Evolutionary conservation across 352 stramenopile species (phyloP), one percentile per base, ranked within the genome.

Genomic region (Pythium brassicae): DNA sequence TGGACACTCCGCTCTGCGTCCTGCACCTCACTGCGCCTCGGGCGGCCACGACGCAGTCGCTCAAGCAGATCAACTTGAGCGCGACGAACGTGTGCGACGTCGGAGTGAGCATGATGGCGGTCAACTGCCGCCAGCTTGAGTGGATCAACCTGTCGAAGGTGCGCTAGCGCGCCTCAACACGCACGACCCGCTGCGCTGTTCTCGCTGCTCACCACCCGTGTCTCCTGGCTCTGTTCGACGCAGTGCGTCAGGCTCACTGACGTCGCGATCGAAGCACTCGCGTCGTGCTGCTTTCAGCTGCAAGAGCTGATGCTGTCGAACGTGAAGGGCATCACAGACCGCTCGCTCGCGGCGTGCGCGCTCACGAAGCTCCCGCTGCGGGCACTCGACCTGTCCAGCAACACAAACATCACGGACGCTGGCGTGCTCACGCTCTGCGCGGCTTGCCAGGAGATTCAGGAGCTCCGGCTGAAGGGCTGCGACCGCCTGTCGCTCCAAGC

Each of bases 131-230:
- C 9, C 50, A 68, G 37, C 39, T 92, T 5, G 53, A 74, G 37
- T 78, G 60, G 46, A 65, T 89, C 40, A 81, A 81, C 40, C 25
- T 92, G 22, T 84, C 78, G 34, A 87, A 89, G 65, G 74, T 81
- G 27, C 50, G 54, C 40, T 46, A 48, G 32, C 14, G 12, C 5
- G 12, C 17, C 19, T 8, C 14, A 4, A 25, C 42, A 5, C 42
- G n/a, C 12, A 4, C n/a, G 42, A 26, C 12, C 42, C 7, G 4
- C 22, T n/a, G 25, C 40, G 7, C 15, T 15, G 10, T 25, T 11
- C 20, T 5, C 20, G 39, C 9, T 17, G 7, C 6, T 45, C 39
- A 45, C 17, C n/a, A n/a, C n/a, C n/a, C n/a, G n/a, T n/a, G n/a
- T 23, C 39, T 22, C 17, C 9, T 23, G 4, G 42, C n/a, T 22